Evolutionary conservation across 331 rosid species (phyloP).

Genomic region (Pyrus hybrid): DNA sequence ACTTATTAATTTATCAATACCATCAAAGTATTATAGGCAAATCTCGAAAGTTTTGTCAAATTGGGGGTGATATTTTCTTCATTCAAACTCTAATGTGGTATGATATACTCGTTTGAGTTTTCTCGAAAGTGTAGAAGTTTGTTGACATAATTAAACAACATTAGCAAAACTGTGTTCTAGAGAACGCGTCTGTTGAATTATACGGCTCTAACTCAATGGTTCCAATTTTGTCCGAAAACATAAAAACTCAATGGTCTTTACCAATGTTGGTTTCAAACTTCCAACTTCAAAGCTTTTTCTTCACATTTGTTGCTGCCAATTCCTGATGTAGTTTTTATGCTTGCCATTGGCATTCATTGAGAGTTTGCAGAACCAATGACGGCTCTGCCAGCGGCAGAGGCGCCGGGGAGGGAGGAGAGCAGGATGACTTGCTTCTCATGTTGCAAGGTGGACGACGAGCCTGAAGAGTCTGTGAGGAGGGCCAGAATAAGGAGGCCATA

Average conservation of each 20-base stretch:
- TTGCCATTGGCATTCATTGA: background rate
- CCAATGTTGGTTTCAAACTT: background rate
- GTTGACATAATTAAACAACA: background rate
- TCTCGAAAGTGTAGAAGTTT: background rate
- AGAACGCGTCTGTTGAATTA: background rate
- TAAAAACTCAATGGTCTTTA: background rate
- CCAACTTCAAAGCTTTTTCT: background rate
- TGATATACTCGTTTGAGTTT: background rate
- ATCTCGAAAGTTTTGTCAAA: too few species aligned
- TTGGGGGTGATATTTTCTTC: too few species aligned
- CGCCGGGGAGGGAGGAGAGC: background rate
- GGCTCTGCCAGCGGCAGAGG: background rate
- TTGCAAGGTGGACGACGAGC: slow-evolving; percentile 8
- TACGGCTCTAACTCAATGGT: background rate
- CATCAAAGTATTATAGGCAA: too few species aligned
- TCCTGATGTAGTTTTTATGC: background rate
- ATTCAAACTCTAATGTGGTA: background rate
- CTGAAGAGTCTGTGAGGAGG: background rate
- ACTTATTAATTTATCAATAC: too few species aligned
- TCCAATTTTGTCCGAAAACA: background rate
- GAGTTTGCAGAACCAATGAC: background rate
- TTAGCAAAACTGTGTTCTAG: background rate
- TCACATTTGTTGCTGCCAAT: background rate
- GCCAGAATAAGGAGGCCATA: background rate
- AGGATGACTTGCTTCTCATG: slow-evolving; percentile 38